Percentiles rank a stretch among this genome's conserved stretches.
phyloP scores from a whole-genome alignment of 495 filamentous ascomycete genomes.

The Aeminium ludgeri region DNA sequence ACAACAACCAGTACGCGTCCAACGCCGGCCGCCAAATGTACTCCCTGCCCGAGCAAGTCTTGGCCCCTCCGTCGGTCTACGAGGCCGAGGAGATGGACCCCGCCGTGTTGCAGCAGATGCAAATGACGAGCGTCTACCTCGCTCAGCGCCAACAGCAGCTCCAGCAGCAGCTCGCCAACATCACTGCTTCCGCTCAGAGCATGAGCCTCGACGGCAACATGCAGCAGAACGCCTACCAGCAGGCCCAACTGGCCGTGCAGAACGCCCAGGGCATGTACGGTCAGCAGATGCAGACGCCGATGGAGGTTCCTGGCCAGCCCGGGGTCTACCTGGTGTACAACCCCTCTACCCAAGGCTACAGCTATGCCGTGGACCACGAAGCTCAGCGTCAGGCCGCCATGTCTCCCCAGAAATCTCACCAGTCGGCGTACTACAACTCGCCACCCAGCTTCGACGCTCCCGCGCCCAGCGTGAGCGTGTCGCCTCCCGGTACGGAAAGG shows the following conservation, averaged over 20 bases:
- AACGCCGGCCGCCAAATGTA: slow-evolving; percentile 43
- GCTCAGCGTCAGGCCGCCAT: slow-evolving; percentile 30
- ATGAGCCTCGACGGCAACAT: slow-evolving; percentile 38
- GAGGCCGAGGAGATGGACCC: slow-evolving; percentile 59
- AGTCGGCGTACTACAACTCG: slow-evolving; percentile 14
- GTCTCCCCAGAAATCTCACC: slow-evolving; percentile 18
- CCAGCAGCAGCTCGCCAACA: slow-evolving; percentile 37
- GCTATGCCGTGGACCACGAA: slow-evolving; percentile 47
- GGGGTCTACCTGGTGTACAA: slow-evolving; percentile 72
- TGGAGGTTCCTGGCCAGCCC: slow-evolving; percentile 51
- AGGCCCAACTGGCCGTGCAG: slow-evolving; percentile 24
- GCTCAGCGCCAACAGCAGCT: slow-evolving; percentile 78
- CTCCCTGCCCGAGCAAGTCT: slow-evolving; percentile 61
- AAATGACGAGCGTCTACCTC: slow-evolving; percentile 71
- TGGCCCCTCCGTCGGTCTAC: slow-evolving; percentile 66
- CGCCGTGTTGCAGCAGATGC: slow-evolving; percentile 60
- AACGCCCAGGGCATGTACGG: slow-evolving; percentile 41
- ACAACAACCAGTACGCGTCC: slow-evolving; percentile 24
- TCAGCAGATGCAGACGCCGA: slow-evolving; percentile 57
- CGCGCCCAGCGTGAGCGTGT: slow-evolving; percentile 32
- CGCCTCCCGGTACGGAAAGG: slow-evolving; percentile 11
- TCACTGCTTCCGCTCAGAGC: slow-evolving; percentile 36
- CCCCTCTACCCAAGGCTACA: slow-evolving; percentile 62
- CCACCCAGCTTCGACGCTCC: slow-evolving; percentile 23
- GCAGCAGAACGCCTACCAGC: slow-evolving; percentile 26